Evolutionary conservation across 2,329 filamentous ascomycete genomes (phyloP), one percentile per base, ranked within the genome.

Genomic region (Epichloe glyceriae): DNA sequence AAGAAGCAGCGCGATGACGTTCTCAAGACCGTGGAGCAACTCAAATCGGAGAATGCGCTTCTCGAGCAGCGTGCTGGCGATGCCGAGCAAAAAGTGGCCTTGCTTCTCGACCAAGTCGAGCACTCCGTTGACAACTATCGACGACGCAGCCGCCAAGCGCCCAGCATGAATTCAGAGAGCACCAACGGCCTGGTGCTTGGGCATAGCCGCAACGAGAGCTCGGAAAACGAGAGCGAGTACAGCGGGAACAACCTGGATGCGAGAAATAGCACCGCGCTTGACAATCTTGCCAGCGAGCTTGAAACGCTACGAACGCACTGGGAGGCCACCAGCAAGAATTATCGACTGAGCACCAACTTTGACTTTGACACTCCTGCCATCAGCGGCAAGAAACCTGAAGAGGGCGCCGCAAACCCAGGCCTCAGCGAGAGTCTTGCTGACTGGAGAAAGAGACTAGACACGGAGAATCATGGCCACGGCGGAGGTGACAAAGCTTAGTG

Each of bases 301-400:
- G 93, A 98, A 65, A 86, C 87, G 12, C 75, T 98, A 46, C 82
- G 91, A 49, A 87, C 76, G 49, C 90, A 96, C 61, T 98, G 93
- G 93, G 89, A 97, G 70, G 88, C 85, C 39, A 95, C 89, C 12
- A 96, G 91, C 70, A 93, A 94, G 68, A 94, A 88, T 61, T 96
- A 97, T 67, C 85, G 93, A 22, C 72, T 96, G 43, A 95, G 88
- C 67, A 90, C 85, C 61, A 82, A 86, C 48, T 94, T 95, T 60
- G 90, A 96, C 63, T 90, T 94, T 59, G 90, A 95, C 17, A 37
- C 52, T 51, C 57, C 63, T 20, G 72, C 59, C 5, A 59, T 67
- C 30, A 59, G 56, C 35, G 52, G 50, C 46, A 73, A 72, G 56
- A 71, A 70, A 47, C 67, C 71, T 19, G 72, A 74, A 39, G 72